Base-by-base conservation (phyloP, 1,139 yeast species). In the Kodamaea suecica region DNA sequence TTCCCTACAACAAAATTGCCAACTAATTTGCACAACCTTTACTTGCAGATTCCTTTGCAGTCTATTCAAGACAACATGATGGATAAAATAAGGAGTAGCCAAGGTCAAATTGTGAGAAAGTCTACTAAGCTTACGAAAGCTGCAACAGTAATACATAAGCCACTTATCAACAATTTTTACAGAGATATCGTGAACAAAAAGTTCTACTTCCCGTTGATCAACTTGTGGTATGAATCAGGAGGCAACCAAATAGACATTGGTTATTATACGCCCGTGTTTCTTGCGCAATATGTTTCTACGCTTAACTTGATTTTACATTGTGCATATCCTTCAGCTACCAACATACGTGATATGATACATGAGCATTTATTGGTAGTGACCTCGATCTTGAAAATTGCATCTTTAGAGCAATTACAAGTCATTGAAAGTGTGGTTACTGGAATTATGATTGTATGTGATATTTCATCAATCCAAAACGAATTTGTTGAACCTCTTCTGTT, bases 221-320 rank as follows among this genome's bases (percentile, higher is more conserved):
- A 70, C 13, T 63, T 75, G 2, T 79, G 84, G 82, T 68, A 75
- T 43, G 69, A 70, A 29, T 52, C 63, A 4, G 63, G 61, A 1
- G 41, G 33, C 5, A 16, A 29, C 3, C 66, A 65, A 1, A 66
- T 74, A 20, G 62, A 67, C 34, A 63, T 76, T 32, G 84, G 84
- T 0, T 68, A 65, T 27, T 78, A 77, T 49, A 73, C 83, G 0
- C 66, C 78, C 1, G 49, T 81, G 1, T 57, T 82, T 26, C 63
- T 68, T 21, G 71, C 78, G 0, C 90, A 82, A 50, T 81, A 70
- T 50, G 48, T 83, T 35, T 72, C 76, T 37, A 78, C 86, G 0
- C 50, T 84, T 39, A 68, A 78, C 0, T 51, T 83, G 15, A 48
- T 83, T 5, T 53, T 80, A 17, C 77, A 77, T 36, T 63, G 79